Conservation (phyloP, 2,329 filamentous ascomycete species). For the Zasmidium angulare region DNA sequence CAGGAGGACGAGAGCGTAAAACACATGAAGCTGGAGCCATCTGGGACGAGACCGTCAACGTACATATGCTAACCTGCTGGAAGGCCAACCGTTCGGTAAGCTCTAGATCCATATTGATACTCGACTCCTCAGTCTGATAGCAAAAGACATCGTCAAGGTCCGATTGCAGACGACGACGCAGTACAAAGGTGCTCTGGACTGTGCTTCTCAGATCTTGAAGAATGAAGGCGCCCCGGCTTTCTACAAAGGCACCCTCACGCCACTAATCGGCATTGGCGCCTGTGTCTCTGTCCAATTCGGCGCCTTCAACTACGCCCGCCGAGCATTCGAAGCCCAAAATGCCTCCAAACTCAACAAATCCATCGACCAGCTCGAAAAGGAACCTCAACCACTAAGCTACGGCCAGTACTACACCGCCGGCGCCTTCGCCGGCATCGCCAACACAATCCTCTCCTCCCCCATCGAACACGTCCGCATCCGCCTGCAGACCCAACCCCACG, state of each 20-base stretch:
- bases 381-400: conserved; percentile 63
- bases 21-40: not conserved
- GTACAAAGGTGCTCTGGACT: conserved; percentile 77
- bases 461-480: conserved; percentile 98
- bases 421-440: conserved; percentile 88
- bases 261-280: conserved; percentile 90
- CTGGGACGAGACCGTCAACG: not conserved
- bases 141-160: conserved; percentile 89
- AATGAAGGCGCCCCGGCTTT: conserved; percentile 89
- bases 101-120: not conserved
- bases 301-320: conserved; percentile 88
- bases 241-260: conserved; percentile 97
- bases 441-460: conserved; percentile 81
- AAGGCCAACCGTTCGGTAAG: conserved; percentile 67
- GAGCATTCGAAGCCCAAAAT: conserved; percentile 79
- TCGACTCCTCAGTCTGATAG: conserved; percentile 5
- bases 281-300: conserved; percentile 97
- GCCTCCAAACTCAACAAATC: conserved; percentile 36
- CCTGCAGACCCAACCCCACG: conserved; percentile 94
- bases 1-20: not conserved
- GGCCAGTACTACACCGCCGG: conserved; percentile 86
- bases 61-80: conserved; percentile 8
- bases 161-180: conserved; percentile 85
- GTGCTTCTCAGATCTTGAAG: conserved; percentile 78
- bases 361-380: conserved; percentile 30